Evolutionary conservation across 1,139 yeast genomes (phyloP).

Genomic region (Debaryomycetaceae sp.): DNA sequence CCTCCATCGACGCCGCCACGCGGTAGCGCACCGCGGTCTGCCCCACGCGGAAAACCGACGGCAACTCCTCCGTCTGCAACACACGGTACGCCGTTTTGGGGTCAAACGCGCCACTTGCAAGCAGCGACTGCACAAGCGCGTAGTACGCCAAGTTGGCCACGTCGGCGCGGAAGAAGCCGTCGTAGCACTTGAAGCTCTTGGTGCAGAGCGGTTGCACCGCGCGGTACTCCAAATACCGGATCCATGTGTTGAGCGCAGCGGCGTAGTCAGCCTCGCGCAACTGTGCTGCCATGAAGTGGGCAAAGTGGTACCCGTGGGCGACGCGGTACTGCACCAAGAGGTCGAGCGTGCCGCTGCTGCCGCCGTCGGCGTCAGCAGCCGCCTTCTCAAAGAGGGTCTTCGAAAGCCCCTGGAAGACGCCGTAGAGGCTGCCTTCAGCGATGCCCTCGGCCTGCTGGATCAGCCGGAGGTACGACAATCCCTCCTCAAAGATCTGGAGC

Average conservation of each 20-base stretch:
- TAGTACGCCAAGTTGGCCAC: conserved; percentile 28
- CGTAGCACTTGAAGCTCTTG: conserved; percentile 5
- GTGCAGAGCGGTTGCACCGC: conserved; percentile 7
- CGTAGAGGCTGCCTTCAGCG: conserved; percentile 19
- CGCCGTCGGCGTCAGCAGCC: conserved; percentile 12
- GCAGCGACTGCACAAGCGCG: conserved; percentile 30
- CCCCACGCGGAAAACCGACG: conserved; percentile 19
- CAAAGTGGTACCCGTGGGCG: conserved; percentile 32
- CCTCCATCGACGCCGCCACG: conserved; percentile 4
- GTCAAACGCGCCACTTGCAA: conserved; percentile 19
- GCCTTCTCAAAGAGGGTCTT: conserved; percentile 21
- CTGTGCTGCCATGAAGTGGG: conserved; percentile 19
- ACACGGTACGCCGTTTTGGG: conserved; percentile 25
- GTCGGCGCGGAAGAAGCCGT: conserved; percentile 9
- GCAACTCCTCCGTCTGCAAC: conserved; percentile 24
- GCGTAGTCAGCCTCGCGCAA: conserved; percentile 17
- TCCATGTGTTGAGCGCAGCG: conserved; percentile 30
- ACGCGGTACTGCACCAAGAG: conserved; percentile 24
- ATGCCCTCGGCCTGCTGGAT: conserved; percentile 33
- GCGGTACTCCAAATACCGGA: conserved; percentile 27
- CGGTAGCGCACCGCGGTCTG: conserved; percentile 6
- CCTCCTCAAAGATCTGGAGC: conserved; percentile 40
- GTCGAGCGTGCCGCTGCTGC: conserved; percentile 16
- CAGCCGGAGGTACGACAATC: conserved; percentile 36
- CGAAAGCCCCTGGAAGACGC: conserved; percentile 24